Evolutionary conservation across 768 basidiomycete genomes (phyloP).

Genomic region (Phanerochaete sordida): DNA sequence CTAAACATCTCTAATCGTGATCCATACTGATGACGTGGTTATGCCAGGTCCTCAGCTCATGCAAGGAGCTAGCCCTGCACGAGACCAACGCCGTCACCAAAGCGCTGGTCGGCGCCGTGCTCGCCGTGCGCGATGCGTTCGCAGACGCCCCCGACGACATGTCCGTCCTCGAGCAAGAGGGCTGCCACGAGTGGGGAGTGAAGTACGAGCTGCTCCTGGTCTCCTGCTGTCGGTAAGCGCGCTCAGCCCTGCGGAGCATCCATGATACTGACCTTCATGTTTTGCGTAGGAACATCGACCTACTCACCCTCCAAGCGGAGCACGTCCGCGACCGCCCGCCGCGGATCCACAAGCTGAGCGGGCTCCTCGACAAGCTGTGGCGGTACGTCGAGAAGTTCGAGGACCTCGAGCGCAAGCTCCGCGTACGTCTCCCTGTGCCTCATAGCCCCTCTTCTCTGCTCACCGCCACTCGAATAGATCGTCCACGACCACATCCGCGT

Average conservation of each 20-base stretch:
- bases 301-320: background rate
- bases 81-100: background rate
- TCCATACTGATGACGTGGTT: no score
- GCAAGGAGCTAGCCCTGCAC: background rate
- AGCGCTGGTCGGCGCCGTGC: background rate
- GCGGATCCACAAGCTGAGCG: background rate
- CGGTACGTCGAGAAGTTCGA: conserved; percentile 5
- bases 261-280: no score
- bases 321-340: background rate
- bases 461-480: background rate
- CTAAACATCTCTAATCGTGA: no score
- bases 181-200: background rate
- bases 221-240: background rate
- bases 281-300: background rate
- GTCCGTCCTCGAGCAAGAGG: background rate
- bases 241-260: no score
- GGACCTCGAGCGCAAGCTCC: conserved; percentile 3
- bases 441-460: background rate
- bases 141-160: background rate
- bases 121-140: background rate
- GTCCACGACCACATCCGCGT: background rate
- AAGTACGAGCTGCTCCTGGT: background rate
- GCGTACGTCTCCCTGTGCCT: background rate
- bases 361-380: background rate
- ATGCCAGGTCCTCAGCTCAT: background rate